phyloP scores from a whole-genome alignment of 2,329 filamentous ascomycete genomes.

The Hypoxylon sp. region DNA sequence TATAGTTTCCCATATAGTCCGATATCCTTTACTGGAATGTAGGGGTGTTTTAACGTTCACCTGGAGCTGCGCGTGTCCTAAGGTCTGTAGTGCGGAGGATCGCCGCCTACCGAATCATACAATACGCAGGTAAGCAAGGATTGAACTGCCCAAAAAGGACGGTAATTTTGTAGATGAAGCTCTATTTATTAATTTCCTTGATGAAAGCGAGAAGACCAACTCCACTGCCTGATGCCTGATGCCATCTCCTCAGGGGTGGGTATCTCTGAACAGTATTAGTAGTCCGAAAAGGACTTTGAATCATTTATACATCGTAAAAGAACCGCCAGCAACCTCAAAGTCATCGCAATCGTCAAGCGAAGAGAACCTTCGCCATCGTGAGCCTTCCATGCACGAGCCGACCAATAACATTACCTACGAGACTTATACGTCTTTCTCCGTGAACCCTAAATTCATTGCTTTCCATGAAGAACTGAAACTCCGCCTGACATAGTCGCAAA shows the following conservation, averaged over 20 bases:
- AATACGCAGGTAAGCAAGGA: background rate
- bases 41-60: too few relatives aligned
- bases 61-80: too few relatives aligned
- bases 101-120: background rate
- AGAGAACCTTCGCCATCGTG: constrained; percentile 42
- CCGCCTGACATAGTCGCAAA: constrained; percentile 8
- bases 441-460: constrained; percentile 42
- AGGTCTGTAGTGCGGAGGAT: background rate
- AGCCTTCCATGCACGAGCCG: constrained; percentile 44
- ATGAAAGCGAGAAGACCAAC: constrained; percentile 49
- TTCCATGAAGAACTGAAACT: constrained; percentile 27
- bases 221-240: constrained; percentile 49
- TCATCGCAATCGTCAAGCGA: constrained; percentile 47
- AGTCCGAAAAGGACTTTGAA: constrained; percentile 46
- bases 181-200: constrained; percentile 52
- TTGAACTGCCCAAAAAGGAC: background rate
- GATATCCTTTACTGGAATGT: too few relatives aligned
- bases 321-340: constrained; percentile 43
- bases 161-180: constrained; percentile 31
- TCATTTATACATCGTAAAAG: constrained; percentile 55
- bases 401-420: constrained; percentile 48
- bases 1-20: too few relatives aligned
- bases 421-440: constrained; percentile 39
- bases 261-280: constrained; percentile 54
- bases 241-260: constrained; percentile 49